phyloP scores from a whole-genome alignment of 441 rosid species.

The Aleurites moluccanus region DNA sequence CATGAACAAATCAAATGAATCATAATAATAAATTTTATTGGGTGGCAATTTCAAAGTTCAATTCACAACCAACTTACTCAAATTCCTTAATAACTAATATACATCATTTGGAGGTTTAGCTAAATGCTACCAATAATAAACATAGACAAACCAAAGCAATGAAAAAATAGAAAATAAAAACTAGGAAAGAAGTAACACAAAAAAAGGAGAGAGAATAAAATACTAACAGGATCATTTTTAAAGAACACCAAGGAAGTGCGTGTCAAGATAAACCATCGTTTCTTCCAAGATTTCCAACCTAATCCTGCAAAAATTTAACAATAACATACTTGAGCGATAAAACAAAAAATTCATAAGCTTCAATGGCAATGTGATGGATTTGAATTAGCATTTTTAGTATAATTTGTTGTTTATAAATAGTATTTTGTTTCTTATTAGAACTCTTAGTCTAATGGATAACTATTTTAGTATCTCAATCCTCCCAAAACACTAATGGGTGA shows the following conservation, averaged over 20 bases:
- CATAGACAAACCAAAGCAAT: background rate
- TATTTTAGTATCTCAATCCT: background rate
- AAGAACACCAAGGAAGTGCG: slow-evolving; percentile 96
- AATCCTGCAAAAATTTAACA: slow-evolving; percentile 57
- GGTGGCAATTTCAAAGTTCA: background rate
- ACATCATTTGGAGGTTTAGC: background rate
- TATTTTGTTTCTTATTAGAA: background rate
- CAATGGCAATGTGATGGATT: background rate
- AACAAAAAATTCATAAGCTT: background rate
- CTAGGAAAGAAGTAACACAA: background rate
- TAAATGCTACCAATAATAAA: background rate
- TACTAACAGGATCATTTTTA: slow-evolving; percentile 94
- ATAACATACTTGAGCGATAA: slow-evolving; percentile 1
- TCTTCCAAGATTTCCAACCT: slow-evolving; percentile 99
- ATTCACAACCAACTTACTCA: background rate
- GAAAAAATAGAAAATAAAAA: background rate
- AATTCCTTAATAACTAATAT: slow-evolving; percentile 2
- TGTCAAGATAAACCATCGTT: slow-evolving; percentile 97
- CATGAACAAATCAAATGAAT: slow-evolving; percentile 2
- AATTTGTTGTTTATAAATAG: background rate
- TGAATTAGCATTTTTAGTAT: background rate
- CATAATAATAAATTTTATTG: background rate
- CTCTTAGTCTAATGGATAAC: background rate
- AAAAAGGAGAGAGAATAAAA: slow-evolving; percentile 5
- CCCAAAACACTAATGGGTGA: background rate